Conservation (phyloP, 2,329 filamentous ascomycete species). For the Epichloe scottii region DNA sequence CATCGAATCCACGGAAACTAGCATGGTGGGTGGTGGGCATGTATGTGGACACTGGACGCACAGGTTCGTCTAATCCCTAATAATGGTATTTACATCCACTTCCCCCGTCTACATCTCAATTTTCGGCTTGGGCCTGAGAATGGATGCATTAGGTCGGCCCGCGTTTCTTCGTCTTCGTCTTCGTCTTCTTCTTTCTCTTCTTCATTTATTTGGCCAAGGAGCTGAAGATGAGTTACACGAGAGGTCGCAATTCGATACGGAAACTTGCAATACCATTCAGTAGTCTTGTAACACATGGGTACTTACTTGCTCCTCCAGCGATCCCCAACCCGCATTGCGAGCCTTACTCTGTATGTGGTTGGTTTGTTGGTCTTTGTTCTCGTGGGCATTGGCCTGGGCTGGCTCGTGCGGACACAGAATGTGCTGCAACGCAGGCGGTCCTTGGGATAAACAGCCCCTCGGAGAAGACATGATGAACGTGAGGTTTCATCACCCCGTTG, state of each 20-base stretch:
- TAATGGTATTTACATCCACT: neutral
- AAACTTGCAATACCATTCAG: neutral
- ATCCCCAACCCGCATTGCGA: neutral
- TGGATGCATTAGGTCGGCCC: neutral
- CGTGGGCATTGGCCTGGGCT: neutral
- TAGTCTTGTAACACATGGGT: neutral
- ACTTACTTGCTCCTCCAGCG: neutral
- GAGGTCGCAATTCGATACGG: conserved; percentile 3
- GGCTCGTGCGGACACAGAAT: neutral
- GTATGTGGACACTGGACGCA: neutral
- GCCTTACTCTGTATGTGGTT: neutral
- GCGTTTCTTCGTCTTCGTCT: no score
- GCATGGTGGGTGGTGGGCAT: neutral
- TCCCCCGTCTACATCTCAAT: neutral
- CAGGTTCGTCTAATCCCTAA: neutral
- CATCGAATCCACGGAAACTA: neutral
- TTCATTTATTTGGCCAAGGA: neutral
- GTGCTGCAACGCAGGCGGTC: neutral
- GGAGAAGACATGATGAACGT: neutral
- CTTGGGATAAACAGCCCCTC: neutral
- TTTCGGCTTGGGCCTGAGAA: neutral
- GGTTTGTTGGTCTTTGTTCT: no score
- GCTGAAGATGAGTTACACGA: neutral
- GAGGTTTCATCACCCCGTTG: conserved; percentile 1
- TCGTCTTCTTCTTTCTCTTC: no score